Base-by-base conservation (phyloP, 139 green algal genomes). In the Chlamydomonas sp. region DNA sequence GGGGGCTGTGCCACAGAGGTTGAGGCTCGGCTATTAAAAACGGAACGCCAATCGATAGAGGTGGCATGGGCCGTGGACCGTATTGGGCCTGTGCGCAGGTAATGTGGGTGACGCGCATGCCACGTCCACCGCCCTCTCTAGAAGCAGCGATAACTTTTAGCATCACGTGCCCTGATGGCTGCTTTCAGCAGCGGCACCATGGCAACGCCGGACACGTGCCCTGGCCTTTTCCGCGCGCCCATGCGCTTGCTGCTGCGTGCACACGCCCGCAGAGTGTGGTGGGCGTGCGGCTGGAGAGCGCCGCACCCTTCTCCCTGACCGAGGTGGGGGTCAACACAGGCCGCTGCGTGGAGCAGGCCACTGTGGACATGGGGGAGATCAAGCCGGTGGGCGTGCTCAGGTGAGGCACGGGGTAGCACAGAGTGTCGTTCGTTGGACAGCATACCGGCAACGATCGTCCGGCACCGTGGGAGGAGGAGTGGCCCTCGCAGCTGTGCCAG, bases 341-440 rank as follows among this genome's bases (percentile, higher is more conserved):
- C 6, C 61, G 31, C 83, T 87, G 83, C 63, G 16, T 80, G 60
- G 72, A 87, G 71, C 17, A 57, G 83, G 83, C 83, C 3, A 8
- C 17, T 20, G 72, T 87, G 73, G 83, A 87, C 61, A 87, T 87
- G 83, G 83, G 83, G 3, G 69, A 20, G 2, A 31, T 86, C 6
- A 61, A 58, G 71, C 59, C 63, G 64, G 79, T 85, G 64, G 66
- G 79, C 31, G 66, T 18, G 4, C 79, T 68, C 63, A 79, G 81
- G 81, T 86, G 18, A 1, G 78, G 17, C 57, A 61, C n/a, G 73
- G 20, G n/a, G 12, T 49, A 49, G 31, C 31, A 49, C 31, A 49
- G 31, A 49, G 31, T 49, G 31, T 49, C 31, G 31, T 49, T 49
- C 31, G 31, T 49, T 49, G 31, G 31, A 49, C 31, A 49, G 31